Evolutionary conservation across 2,329 filamentous ascomycete genomes (phyloP), one percentile per base, ranked within the genome.

Genomic region (Sodiomyces alkalinus): DNA sequence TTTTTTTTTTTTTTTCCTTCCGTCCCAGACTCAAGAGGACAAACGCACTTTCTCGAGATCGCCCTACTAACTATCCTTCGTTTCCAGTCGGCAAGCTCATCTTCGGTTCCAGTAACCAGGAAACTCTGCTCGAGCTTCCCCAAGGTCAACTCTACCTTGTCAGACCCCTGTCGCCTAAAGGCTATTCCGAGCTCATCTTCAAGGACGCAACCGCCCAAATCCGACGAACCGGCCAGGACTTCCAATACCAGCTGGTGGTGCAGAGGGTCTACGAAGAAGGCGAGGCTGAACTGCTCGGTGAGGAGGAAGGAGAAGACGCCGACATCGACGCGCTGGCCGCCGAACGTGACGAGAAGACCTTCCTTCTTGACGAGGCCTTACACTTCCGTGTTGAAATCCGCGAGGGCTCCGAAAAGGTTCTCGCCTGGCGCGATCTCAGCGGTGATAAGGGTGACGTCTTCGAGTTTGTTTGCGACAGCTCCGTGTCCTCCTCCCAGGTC

Each of bases 171-270:
- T 96, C 87, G 6, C 85, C 87, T 32, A 98, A 98, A 54, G 90
- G 90, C 40, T 96, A 94, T 52, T 94, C 87, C 2, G 90, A 98
- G 55, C 83, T 96, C 49, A 92, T 98, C 55, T 98, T 94, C 67
- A 93, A 90, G 55, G 90, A 98, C 73, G 80, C 85, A 21, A 80
- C 83, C 26, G 83, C 87, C 29, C 83, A 79, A 38, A 92, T 98
- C 46, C 79, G 92, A 39, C 75, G 82, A 38, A 96, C 90, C 11
- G 86, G 81, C 13, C 86, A 93, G 51, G 85, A 96, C 30, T 94
- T 81, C 46, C 86, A 98, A 46, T 98, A 96, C 51, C 90, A 98
- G 52, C 80, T 98, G 9, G 87, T 96, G 22, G 72, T 96, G 22
- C 90, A 98, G 52, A 74, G 90, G 35, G 87, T 87, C 33, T 98